A percentile compares a stretch with the other conserved stretches of the same genome.
Evolutionary conservation across 257 asterid species (phyloP).

Genomic region (Pogostemon cablin): DNA sequence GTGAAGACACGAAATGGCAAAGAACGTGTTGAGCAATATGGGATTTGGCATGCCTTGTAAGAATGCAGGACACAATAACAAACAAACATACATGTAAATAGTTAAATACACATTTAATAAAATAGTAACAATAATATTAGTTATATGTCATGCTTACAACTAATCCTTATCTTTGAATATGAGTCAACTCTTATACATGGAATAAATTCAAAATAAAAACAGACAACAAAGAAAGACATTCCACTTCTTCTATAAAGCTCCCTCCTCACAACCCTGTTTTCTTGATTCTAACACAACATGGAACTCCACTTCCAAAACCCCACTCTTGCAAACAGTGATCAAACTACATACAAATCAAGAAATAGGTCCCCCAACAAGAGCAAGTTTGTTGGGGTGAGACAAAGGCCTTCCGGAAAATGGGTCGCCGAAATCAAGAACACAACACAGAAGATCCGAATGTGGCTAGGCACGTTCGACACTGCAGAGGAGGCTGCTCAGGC

Average conservation of each 20-base stretch:
- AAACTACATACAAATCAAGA: slow-evolving; percentile 28
- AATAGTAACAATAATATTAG: background rate
- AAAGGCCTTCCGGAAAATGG: slow-evolving; percentile 90
- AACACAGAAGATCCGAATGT: slow-evolving; percentile 86
- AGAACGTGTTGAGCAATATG: slow-evolving; percentile 58
- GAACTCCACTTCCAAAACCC: slow-evolving; percentile 50
- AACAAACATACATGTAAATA: slow-evolving; percentile 32
- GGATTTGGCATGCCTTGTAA: slow-evolving; percentile 45
- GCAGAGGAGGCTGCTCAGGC: slow-evolving; percentile 93
- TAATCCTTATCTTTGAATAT: slow-evolving; percentile 51
- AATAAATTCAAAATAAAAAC: slow-evolving; percentile 27
- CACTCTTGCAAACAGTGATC: slow-evolving; percentile 19
- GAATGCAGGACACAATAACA: slow-evolving; percentile 27
- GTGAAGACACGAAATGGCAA: slow-evolving; percentile 28
- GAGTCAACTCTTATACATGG: slow-evolving; percentile 46
- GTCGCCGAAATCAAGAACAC: slow-evolving; percentile 92
- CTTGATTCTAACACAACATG: slow-evolving; percentile 39
- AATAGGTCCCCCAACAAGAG: slow-evolving; percentile 41
- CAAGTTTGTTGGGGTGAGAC: slow-evolving; percentile 84
- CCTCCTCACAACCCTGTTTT: slow-evolving; percentile 35
- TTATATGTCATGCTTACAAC: slow-evolving; percentile 49
- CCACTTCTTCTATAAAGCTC: slow-evolving; percentile 40
- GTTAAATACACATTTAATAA: background rate
- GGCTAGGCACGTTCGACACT: slow-evolving; percentile 86
- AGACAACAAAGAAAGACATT: slow-evolving; percentile 47